Evolutionary conservation across 805 yeast species (phyloP).

Genomic region (Monosporozyma aerobia): DNA sequence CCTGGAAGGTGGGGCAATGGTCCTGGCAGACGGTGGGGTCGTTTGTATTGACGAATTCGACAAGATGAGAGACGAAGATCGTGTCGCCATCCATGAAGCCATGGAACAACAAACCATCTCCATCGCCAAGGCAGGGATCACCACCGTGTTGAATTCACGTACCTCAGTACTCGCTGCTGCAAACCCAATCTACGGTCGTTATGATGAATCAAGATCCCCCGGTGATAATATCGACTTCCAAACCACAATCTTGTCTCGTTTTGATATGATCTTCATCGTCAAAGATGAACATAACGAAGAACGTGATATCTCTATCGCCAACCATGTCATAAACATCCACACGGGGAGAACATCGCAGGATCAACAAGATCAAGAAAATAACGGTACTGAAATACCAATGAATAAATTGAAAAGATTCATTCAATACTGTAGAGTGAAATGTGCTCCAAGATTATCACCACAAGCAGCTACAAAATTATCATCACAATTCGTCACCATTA

Average conservation of each 20-base stretch:
- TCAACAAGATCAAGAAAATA: conserved; percentile 42
- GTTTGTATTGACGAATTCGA: conserved; percentile 99
- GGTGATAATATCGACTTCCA: conserved; percentile 98
- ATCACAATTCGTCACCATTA: conserved; percentile 84
- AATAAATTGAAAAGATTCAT: conserved; percentile 87
- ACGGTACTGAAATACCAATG: conserved; percentile 75
- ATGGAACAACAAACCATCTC: conserved; percentile 99
- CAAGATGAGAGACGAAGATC: conserved; percentile 97
- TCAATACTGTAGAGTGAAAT: conserved; percentile 77
- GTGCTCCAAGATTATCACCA: conserved; percentile 86
- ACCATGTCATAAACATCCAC: conserved; percentile 91
- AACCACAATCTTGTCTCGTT: conserved; percentile 91
- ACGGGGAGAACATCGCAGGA: conserved; percentile 51
- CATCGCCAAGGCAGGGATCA: conserved; percentile 97
- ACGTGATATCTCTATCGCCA: conserved; percentile 83
- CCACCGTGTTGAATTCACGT: conserved; percentile 91
- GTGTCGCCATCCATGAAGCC: conserved; percentile 98
- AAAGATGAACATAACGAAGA: conserved; percentile 87
- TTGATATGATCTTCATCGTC: conserved; percentile 96
- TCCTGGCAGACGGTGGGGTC: conserved; percentile 98
- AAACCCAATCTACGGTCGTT: conserved; percentile 92
- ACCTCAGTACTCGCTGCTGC: conserved; percentile 97
- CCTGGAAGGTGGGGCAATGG: conserved; percentile 99
- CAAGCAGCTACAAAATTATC: conserved; percentile 87
- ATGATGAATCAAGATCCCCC: conserved; percentile 91